Conservation (phyloP, 129 eudicot genomes). For the Centrapalus pauciflorus region DNA sequence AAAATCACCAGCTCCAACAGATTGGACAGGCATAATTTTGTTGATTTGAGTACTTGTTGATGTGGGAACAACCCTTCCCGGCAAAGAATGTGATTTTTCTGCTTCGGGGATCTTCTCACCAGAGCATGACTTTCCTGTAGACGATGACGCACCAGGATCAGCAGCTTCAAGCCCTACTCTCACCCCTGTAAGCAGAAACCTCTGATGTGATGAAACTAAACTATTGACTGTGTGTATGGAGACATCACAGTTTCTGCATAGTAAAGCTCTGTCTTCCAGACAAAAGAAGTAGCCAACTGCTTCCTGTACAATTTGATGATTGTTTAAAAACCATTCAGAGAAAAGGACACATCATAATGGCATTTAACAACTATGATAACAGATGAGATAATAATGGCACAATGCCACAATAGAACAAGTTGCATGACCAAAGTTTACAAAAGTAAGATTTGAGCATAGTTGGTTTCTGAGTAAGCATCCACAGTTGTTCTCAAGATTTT, state of each 20-base stretch:
- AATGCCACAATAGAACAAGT: not conserved
- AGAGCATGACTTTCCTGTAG: constrained; percentile 49
- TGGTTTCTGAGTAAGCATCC: too few species aligned
- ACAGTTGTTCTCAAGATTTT: too few species aligned
- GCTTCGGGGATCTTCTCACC: constrained; percentile 37
- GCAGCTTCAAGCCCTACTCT: constrained; percentile 71
- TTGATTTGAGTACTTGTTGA: constrained; percentile 30
- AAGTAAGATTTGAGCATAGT: not conserved
- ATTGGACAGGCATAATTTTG: constrained; percentile 34
- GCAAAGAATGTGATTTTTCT: constrained; percentile 27
- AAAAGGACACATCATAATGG: not conserved
- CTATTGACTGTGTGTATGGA: constrained; percentile 73
- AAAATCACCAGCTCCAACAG: constrained; percentile 26
- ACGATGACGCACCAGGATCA: constrained; percentile 49
- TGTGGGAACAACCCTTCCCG: constrained; percentile 27
- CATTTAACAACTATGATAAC: not conserved
- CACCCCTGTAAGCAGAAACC: constrained; percentile 93
- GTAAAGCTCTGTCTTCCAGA: constrained; percentile 87
- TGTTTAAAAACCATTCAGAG: not conserved
- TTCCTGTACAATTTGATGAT: constrained; percentile 45
- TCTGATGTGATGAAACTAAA: constrained; percentile 64
- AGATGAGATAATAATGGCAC: not conserved
- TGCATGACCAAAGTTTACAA: not conserved
- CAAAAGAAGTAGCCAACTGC: constrained; percentile 86
- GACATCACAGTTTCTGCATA: constrained; percentile 89